phyloP scores from a whole-genome alignment of 179 eudicot species.

The Drosera spatulata region DNA sequence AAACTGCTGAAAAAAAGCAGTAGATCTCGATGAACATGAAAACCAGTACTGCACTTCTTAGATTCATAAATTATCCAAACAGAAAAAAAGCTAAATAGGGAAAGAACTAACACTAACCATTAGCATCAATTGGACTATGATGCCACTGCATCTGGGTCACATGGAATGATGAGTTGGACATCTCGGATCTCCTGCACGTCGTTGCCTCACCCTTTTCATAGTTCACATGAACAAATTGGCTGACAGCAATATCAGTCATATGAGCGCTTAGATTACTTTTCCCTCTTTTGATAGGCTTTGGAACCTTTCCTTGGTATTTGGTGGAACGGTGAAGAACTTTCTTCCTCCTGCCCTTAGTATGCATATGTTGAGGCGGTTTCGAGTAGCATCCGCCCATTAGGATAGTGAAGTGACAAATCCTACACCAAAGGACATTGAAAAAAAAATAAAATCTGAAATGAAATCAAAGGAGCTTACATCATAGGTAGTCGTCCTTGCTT shows the following conservation, averaged over 20 bases:
- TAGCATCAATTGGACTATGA: conserved; percentile 29
- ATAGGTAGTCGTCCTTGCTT: no score
- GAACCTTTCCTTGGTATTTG: conserved; percentile 13
- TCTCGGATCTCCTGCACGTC: conserved; percentile 39
- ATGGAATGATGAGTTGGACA: conserved; percentile 32
- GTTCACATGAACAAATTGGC: conserved; percentile 33
- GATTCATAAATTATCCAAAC: not conserved
- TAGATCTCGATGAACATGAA: not conserved
- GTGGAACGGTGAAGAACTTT: conserved; percentile 13
- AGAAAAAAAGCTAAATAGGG: not conserved
- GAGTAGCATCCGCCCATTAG: conserved; percentile 40
- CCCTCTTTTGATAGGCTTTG: conserved; percentile 17
- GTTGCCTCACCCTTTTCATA: conserved; percentile 29
- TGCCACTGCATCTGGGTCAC: conserved; percentile 34
- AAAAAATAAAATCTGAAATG: no score
- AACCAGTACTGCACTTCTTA: not conserved
- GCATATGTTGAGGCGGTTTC: conserved; percentile 14
- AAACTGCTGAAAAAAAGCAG: conserved; percentile 2
- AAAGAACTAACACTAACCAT: conserved; percentile 21
- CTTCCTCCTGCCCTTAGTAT: conserved; percentile 14
- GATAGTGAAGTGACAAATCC: not conserved
- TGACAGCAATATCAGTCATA: conserved; percentile 20
- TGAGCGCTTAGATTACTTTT: conserved; percentile 21
- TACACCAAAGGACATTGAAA: not conserved
- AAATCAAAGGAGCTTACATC: no score